Conservation (phyloP, 495 filamentous ascomycete species). For the Penicillium angulare region DNA sequence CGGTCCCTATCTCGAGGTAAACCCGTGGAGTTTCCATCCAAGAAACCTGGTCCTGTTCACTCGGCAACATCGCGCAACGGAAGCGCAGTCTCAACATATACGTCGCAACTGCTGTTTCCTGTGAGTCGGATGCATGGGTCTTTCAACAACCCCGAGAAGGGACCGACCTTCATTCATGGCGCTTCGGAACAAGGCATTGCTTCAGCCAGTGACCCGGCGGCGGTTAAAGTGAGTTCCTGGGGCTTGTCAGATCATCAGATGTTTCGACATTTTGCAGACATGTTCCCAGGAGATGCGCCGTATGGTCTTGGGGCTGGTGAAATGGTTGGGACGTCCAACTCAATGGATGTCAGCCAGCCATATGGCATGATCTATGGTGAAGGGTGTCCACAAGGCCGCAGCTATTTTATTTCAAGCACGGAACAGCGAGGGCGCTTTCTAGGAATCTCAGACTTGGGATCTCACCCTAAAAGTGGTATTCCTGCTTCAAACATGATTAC, state of each 20-base stretch:
- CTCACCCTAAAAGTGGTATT: constrained; percentile 60
- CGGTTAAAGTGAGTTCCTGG: constrained; percentile 79
- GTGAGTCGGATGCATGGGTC: constrained; percentile 73
- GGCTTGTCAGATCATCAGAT: constrained; percentile 71
- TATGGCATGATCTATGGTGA: constrained; percentile 84
- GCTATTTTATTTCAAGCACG: constrained; percentile 70
- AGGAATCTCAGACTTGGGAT: constrained; percentile 47
- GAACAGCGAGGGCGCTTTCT: constrained; percentile 80
- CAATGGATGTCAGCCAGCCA: constrained; percentile 83
- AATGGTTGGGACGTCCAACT: constrained; percentile 72
- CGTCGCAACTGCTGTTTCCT: constrained; percentile 70
- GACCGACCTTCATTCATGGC: constrained; percentile 77
- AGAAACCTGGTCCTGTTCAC: constrained; percentile 47
- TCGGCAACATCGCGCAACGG: constrained; percentile 50
- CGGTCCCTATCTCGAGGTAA: constrained; percentile 78
- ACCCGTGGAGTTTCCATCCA: constrained; percentile 55
- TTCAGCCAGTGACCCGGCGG: constrained; percentile 71
- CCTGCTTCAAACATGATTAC: constrained; percentile 61
- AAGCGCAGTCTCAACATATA: constrained; percentile 71
- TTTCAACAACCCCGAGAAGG: constrained; percentile 66
- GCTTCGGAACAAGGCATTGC: constrained; percentile 71
- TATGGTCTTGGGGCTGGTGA: constrained; percentile 78
- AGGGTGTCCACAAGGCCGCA: constrained; percentile 74
- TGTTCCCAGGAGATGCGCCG: constrained; percentile 67
- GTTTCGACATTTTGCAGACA: constrained; percentile 73